Conservation (phyloP, 306 rosid species). For the Pterocarpus santalinus region DNA sequence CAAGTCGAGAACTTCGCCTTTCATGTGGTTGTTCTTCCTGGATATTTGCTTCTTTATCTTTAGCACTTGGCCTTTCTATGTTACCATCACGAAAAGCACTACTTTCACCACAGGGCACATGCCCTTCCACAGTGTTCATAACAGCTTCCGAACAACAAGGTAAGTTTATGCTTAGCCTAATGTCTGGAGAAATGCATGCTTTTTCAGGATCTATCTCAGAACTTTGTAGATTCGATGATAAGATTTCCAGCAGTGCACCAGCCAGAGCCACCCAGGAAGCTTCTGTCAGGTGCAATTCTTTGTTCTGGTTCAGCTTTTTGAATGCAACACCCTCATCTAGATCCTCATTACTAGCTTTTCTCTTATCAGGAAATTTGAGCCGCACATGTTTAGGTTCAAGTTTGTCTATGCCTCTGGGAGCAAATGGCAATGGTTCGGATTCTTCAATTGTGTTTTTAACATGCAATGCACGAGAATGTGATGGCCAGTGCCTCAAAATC, state of each 20-base stretch:
- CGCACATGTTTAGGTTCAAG: constrained; percentile 90
- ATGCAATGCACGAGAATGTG: constrained; percentile 92
- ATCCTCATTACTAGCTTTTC: constrained; percentile 70
- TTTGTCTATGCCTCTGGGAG: constrained; percentile 98
- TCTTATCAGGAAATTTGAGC: constrained; percentile 84
- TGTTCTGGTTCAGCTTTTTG: constrained; percentile 79
- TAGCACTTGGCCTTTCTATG: constrained; percentile 60
- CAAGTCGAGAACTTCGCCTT: constrained; percentile 95
- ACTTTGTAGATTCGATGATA: constrained; percentile 58
- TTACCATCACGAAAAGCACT: constrained; percentile 56
- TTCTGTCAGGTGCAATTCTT: constrained; percentile 74
- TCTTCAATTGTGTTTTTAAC: constrained; percentile 86
- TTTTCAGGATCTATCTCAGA: constrained; percentile 54
- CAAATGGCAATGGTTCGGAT: constrained; percentile 78
- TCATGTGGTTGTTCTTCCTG: constrained; percentile 91
- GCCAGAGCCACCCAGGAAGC: constrained; percentile 86
- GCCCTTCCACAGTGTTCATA: constrained; percentile 58
- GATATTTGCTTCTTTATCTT: constrained; percentile 71
- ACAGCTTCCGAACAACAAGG: constrained; percentile 66
- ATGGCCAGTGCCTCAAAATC: constrained; percentile 98
- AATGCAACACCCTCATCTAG: constrained; percentile 63
- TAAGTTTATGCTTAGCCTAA: constrained; percentile 66
- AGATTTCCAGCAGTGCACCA: constrained; percentile 76
- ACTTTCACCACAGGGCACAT: constrained; percentile 56
- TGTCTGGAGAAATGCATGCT: constrained; percentile 69